These are phyloP conservation scores for Alternaria viburni DNA, from an alignment of 2,329 filamentous ascomycete genomes.

Conservation along the genomic window DNA sequence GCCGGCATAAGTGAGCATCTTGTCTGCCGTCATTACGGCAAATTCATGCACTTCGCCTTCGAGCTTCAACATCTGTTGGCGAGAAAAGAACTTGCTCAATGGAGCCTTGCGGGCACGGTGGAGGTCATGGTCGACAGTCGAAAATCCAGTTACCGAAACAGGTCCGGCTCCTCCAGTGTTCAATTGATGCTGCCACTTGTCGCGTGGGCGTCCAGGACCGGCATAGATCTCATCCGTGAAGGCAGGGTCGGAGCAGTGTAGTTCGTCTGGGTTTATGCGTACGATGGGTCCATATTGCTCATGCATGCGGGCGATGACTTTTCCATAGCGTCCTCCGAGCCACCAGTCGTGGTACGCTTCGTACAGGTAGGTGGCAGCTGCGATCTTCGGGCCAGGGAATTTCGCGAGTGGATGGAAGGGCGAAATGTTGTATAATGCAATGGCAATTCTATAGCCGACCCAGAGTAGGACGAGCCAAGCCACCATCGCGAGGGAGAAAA, in stretches of 20 bases:
- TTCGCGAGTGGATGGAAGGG: constrained; percentile 30
- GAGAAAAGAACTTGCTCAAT: constrained; percentile 47
- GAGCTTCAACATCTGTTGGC: constrained; percentile 35
- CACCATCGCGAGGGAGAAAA: constrained; percentile 19
- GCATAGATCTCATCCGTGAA: constrained; percentile 46
- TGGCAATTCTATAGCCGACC: constrained; percentile 24
- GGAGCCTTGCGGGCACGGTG: constrained; percentile 42
- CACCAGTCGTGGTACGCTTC: constrained; percentile 40
- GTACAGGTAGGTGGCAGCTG: constrained; percentile 34
- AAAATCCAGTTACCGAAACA: constrained; percentile 33
- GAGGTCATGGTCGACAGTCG: constrained; percentile 36
- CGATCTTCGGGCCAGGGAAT: constrained; percentile 41
- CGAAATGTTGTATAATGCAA: constrained; percentile 33
- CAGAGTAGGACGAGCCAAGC: constrained; percentile 23
- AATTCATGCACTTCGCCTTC: constrained; percentile 30
- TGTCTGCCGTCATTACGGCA: constrained; percentile 21
- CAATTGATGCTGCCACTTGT: constrained; percentile 33
- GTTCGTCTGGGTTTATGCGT: constrained; percentile 43
- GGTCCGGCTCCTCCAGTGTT: constrained; percentile 35
- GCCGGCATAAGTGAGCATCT: constrained; percentile 26
- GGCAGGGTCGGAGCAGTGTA: constrained; percentile 39
- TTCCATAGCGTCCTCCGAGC: constrained; percentile 41
- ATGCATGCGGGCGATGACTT: constrained; percentile 43
- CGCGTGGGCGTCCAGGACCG: constrained; percentile 26
- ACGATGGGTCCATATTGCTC: constrained; percentile 37